Evolutionary conservation across 768 basidiomycete species (phyloP), one percentile per base, ranked within the genome.

Genomic region (Lactifluus hygrophoroides): DNA sequence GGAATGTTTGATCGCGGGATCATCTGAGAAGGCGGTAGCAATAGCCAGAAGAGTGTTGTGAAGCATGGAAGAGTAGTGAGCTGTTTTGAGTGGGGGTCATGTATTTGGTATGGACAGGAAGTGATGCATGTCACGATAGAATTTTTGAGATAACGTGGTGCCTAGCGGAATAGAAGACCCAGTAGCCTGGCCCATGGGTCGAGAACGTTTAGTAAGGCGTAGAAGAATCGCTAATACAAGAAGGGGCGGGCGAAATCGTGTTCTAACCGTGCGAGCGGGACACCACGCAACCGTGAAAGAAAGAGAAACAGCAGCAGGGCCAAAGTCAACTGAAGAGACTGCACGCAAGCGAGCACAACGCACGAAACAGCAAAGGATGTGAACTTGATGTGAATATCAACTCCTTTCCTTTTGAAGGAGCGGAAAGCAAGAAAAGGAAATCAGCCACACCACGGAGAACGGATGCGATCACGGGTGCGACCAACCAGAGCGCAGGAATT

Each of bases 21-120:
- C 72, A 60, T 76, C 74, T 32, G 71, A 66, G 54, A 69, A 74
- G 13, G 71, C 71, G 3, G 72, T 66, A 6, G 72, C 75, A 49
- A 79, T 71, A 14, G 72, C 74, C 44, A 88, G 69, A 3, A 85
- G 73, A 1, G 84, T 76, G 62, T 88, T 88, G 70, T 88, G 86
- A 8, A 87, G 74, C 79, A 87, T 82, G 0, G 85, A 83, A 2
- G 83, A 85, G 68, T 87, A 88, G 62, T 86, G 83, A 2, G 79
- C 69, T 0, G 77, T 76, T 58, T 77, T 77, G 0, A 76, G 76
- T 10, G 66, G 66, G 0, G 64, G 58, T 1, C 65, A 56, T 1
- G 57, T 57, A 1, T 50, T 63, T 8, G 73, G 70, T 5, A 64
- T 50, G 35, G 64, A 67, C 37, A 76, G 66, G 27, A 67, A 69